A percentile compares a stretch with the other conserved stretches of the same genome.
Evolutionary conservation across 768 basidiomycete species (phyloP).

Genomic region (Mycena rosella): DNA sequence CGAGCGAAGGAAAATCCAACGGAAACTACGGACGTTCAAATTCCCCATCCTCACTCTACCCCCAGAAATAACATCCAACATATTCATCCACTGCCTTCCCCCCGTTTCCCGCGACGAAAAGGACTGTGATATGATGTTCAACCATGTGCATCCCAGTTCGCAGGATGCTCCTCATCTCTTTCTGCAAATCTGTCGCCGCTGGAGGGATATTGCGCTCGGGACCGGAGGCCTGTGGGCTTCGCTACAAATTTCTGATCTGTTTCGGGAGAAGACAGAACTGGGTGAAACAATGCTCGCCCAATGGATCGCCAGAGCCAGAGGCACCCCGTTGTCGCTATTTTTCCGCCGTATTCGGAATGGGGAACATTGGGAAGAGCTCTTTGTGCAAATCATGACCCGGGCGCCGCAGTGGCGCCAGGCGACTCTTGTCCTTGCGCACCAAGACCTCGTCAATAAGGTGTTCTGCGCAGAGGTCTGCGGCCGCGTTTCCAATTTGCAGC

Average conservation of each 20-base stretch:
- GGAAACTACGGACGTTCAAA: background rate
- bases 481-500: background rate
- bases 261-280: background rate
- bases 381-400: background rate
- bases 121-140: background rate
- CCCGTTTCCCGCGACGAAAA: background rate
- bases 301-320: background rate
- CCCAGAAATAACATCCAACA: background rate
- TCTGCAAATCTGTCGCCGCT: background rate
- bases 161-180: background rate
- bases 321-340: background rate
- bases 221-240: slow-evolving; percentile 1
- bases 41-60: slow-evolving; percentile 6
- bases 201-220: slow-evolving; percentile 1
- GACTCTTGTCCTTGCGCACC: background rate
- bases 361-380: background rate
- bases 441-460: background rate
- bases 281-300: background rate
- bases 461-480: background rate
- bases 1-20: background rate
- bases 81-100: background rate
- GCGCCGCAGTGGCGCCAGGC: background rate
- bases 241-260: background rate
- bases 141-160: background rate
- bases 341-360: background rate